phyloP scores from a whole-genome alignment of 1,284 basidiomycete genomes.

The Crocinoboletus sp. region DNA sequence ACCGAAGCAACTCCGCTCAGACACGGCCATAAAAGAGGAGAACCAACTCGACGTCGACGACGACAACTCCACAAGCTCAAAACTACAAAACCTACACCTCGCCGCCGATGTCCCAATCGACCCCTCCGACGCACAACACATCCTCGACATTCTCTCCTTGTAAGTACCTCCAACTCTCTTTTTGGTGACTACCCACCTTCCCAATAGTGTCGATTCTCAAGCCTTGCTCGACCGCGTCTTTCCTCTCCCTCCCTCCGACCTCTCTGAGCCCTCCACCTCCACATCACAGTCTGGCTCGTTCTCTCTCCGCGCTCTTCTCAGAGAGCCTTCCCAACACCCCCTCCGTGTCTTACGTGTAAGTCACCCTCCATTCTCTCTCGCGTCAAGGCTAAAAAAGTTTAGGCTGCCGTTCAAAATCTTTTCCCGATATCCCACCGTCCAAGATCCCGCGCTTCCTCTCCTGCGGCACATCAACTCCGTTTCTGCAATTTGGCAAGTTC shows the following conservation, averaged over 20 bases:
- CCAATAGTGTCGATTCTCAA: conserved; percentile 60
- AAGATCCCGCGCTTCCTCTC: conserved; percentile 53
- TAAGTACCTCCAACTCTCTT: conserved; percentile 33
- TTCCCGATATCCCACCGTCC: conserved; percentile 63
- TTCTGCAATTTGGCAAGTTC: conserved; percentile 71
- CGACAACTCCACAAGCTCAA: conserved; percentile 18
- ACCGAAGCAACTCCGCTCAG: conserved; percentile 42
- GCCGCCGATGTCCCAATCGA: conserved; percentile 49
- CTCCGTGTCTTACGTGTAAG: conserved; percentile 50
- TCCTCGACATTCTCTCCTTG: conserved; percentile 75
- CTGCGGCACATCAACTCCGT: conserved; percentile 61
- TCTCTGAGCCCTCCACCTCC: conserved; percentile 35
- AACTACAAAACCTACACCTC: conserved; percentile 27
- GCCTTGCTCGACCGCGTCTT: conserved; percentile 78
- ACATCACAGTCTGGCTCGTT: conserved; percentile 36
- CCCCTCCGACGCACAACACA: conserved; percentile 48
- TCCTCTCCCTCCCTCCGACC: conserved; percentile 41
- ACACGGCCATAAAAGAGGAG: conserved; percentile 32
- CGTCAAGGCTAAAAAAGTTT: conserved; percentile 3
- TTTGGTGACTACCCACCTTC: conserved; percentile 4
- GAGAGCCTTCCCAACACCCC: conserved; percentile 48
- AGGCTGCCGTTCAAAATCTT: conserved; percentile 63
- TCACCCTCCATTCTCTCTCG: conserved; percentile 15
- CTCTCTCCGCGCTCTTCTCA: conserved; percentile 62
- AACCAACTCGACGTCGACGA: conserved; percentile 32